A percentile compares a stretch with the other conserved stretches of the same genome.
These are phyloP conservation scores for Citrus cavaleriei DNA, from an alignment of 345 rosid genomes.

Conservation along the genomic window DNA sequence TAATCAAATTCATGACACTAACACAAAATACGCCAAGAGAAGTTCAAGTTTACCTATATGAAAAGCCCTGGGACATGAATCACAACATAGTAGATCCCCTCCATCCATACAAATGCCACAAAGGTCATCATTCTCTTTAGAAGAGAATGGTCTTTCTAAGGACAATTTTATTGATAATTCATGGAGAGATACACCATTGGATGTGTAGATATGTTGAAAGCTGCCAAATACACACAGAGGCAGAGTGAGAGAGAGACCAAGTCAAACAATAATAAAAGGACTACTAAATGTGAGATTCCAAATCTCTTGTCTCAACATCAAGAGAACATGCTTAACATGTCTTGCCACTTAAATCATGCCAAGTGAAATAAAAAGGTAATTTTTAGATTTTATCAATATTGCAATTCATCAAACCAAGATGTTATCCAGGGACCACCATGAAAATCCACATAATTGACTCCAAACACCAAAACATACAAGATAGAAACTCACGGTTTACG, in stretches of 20 bases:
- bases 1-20: background rate
- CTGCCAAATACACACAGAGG: conserved; percentile 33
- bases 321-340: background rate
- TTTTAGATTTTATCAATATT: background rate
- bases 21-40: conserved; percentile 4
- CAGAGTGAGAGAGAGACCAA: background rate
- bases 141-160: conserved; percentile 49
- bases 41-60: conserved; percentile 56
- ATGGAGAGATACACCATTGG: conserved; percentile 98
- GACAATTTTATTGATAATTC: conserved; percentile 69
- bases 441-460: background rate
- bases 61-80: conserved; percentile 93
- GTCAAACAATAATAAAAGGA: conserved; percentile 1
- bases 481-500: conserved; percentile 80
- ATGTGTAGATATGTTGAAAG: conserved; percentile 84
- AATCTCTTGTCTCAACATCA: background rate
- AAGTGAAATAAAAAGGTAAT: background rate
- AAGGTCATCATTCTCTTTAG: conserved; percentile 75
- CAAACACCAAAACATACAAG: background rate
- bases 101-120: conserved; percentile 85
- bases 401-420: background rate
- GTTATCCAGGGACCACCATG: background rate
- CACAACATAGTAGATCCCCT: conserved; percentile 87
- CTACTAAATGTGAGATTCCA: background rate
- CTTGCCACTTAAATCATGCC: background rate